Evolutionary conservation across 2,329 filamentous ascomycete species (phyloP), one percentile per base, ranked within the genome.

Genomic region (Geosmithia putterillii): DNA sequence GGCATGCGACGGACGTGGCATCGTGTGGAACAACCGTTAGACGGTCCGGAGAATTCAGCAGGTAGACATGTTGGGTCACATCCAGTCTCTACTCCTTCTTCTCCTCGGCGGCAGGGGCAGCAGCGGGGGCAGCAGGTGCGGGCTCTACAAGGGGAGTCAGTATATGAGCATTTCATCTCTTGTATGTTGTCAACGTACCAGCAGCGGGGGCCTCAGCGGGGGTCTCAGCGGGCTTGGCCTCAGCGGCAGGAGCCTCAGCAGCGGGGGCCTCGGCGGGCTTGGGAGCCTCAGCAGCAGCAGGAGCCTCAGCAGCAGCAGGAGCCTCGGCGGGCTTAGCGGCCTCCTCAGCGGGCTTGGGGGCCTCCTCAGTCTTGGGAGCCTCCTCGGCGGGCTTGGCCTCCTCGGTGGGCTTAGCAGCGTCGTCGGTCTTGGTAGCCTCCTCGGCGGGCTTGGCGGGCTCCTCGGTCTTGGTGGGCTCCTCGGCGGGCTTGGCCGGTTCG

Each of bases 341-440:
- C 37, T 39, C 37, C 37, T 54, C 49, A 18, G 18, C 32, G 17
- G 42, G 18, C 23, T 44, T 45, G 19, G 52, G 54, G 22, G 57
- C 46, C 6, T 47, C 55, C 23, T 41, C 34, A 34, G 43, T 25
- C 18, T 50, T 42, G n/a, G 45, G 17, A 12, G 48, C 48, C 15
- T 51, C 50, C 18, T 53, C 48, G 50, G 61, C 61, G 17, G 41
- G 28, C 21, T 42, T 28, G 2, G 25, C 47, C 15, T 46, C 51
- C 7, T 51, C 51, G 52, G 58, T 54, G 43, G 54, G 48, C 7
- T 51, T 50, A 52, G 58, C 53, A 44, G 54, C 48, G 12, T 54
- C 50, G 39, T 58, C 55, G 5, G 54, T 52, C 28, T 60, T 49
- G 22, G 51, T 45, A 15, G 51, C 48, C 28, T 51, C 50, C 20